Evolutionary conservation across 2,329 filamentous ascomycete genomes (phyloP).

Genomic region (Dryadomyces sulphureus): DNA sequence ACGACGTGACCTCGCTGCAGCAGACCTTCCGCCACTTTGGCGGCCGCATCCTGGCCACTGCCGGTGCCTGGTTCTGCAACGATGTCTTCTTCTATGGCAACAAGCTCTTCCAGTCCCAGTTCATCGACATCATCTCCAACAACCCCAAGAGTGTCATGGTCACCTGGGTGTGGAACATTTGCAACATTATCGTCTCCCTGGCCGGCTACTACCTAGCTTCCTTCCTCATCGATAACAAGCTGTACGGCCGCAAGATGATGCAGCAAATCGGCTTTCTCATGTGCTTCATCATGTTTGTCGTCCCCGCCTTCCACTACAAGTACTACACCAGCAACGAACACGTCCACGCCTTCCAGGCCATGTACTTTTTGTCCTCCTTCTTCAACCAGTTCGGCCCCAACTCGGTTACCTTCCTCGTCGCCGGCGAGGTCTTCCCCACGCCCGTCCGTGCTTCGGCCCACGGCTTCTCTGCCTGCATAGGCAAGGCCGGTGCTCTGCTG

Average conservation of each 20-base stretch:
- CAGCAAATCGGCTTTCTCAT: slow-evolving; percentile 86
- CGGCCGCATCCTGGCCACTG: slow-evolving; percentile 71
- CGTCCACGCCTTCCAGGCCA: slow-evolving; percentile 85
- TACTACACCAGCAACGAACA: slow-evolving; percentile 62
- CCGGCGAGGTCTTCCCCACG: slow-evolving; percentile 91
- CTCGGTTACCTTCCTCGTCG: slow-evolving; percentile 88
- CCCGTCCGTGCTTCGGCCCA: slow-evolving; percentile 87
- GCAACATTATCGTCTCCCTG: slow-evolving; percentile 79
- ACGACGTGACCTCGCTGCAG: slow-evolving; percentile 71
- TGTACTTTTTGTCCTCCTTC: slow-evolving; percentile 96
- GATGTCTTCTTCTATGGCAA: slow-evolving; percentile 94
- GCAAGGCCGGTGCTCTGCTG: slow-evolving; percentile 76
- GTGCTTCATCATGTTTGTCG: slow-evolving; percentile 85
- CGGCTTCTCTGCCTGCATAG: slow-evolving; percentile 82
- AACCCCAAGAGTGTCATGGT: slow-evolving; percentile 53
- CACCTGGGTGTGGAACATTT: slow-evolving; percentile 81
- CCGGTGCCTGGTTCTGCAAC: slow-evolving; percentile 87
- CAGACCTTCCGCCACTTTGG: slow-evolving; percentile 74
- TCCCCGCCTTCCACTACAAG: slow-evolving; percentile 76
- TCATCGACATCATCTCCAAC: slow-evolving; percentile 12
- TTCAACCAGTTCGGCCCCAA: slow-evolving; percentile 99
- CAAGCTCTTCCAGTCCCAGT: slow-evolving; percentile 13
- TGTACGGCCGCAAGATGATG: slow-evolving; percentile 94
- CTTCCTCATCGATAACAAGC: slow-evolving; percentile 85
- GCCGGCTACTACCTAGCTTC: slow-evolving; percentile 82